phyloP scores from a whole-genome alignment of 1,139 yeast genomes.

The Zhuliangozyma parablackwelliae region DNA sequence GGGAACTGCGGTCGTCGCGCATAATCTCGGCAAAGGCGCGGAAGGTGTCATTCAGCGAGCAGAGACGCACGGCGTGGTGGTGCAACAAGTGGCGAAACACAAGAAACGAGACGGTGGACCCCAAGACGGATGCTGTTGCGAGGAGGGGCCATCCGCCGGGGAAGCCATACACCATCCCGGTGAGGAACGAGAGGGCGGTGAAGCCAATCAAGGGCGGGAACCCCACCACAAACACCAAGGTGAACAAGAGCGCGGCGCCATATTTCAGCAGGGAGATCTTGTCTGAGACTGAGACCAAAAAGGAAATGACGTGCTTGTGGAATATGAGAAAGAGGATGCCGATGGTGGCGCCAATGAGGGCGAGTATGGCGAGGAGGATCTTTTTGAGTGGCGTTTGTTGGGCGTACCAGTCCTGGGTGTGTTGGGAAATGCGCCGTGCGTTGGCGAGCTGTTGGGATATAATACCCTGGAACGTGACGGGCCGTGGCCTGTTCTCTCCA shows the following conservation, averaged over 20 bases:
- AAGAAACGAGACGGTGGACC: conserved; percentile 70
- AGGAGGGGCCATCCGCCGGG: conserved; percentile 76
- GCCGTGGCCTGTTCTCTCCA: too few species aligned
- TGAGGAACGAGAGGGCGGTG: conserved; percentile 59
- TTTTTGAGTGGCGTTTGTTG: conserved; percentile 15
- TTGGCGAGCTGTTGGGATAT: too few species aligned
- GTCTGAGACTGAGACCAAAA: conserved; percentile 44
- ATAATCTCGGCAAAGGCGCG: conserved; percentile 74
- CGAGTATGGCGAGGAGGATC: conserved; percentile 10
- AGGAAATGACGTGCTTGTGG: conserved; percentile 42
- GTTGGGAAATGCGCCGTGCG: neutral
- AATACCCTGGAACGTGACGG: too few species aligned
- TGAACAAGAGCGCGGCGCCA: conserved; percentile 55
- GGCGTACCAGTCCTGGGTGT: conserved; percentile 16
- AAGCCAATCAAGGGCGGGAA: conserved; percentile 93
- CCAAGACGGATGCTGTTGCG: conserved; percentile 64
- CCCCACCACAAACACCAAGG: conserved; percentile 38
- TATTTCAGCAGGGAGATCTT: conserved; percentile 37
- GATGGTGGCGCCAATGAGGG: conserved; percentile 14
- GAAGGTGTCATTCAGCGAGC: conserved; percentile 58
- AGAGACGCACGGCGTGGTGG: conserved; percentile 46
- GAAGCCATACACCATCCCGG: conserved; percentile 84
- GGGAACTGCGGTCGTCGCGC: conserved; percentile 51
- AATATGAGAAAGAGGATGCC: conserved; percentile 38
- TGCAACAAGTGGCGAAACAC: conserved; percentile 59